Conservation (phyloP, 306 rosid genomes). For the Hylodesmum podocarpum region DNA sequence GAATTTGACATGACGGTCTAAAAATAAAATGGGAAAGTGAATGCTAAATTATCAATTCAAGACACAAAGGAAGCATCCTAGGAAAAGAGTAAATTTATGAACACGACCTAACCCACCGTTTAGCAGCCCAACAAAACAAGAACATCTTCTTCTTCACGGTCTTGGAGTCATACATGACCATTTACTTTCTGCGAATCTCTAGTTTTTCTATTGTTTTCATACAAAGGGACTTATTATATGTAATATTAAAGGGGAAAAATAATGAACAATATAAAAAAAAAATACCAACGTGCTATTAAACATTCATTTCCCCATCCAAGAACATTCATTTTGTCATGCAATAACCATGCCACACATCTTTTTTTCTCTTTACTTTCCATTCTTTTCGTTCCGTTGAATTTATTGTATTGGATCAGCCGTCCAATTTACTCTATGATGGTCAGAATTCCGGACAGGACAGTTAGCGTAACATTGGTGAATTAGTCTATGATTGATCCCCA, state of each 20-base stretch:
- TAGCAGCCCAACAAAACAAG: neutral
- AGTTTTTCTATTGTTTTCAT: neutral
- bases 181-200: neutral
- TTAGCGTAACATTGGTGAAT: too few relatives aligned
- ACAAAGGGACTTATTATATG: neutral
- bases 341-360: neutral
- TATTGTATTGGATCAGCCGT: too few relatives aligned
- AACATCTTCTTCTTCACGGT: neutral
- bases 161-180: neutral
- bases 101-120: neutral
- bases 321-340: neutral
- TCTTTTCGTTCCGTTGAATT: too few relatives aligned
- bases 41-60: neutral
- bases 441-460: too few relatives aligned
- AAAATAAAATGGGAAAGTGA: neutral
- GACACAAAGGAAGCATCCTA: constrained; percentile 4
- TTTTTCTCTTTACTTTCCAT: neutral
- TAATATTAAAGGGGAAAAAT: neutral
- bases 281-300: neutral
- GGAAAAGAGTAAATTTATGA: neutral
- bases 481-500: too few relatives aligned
- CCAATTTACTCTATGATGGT: too few relatives aligned
- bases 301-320: neutral
- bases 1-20: neutral
- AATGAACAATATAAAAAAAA: neutral